A percentile compares a stretch with the other conserved stretches of the same genome.
phyloP scores from a whole-genome alignment of 225 moss, liverwort and hornwort genomes.

The Climacium dendroides region DNA sequence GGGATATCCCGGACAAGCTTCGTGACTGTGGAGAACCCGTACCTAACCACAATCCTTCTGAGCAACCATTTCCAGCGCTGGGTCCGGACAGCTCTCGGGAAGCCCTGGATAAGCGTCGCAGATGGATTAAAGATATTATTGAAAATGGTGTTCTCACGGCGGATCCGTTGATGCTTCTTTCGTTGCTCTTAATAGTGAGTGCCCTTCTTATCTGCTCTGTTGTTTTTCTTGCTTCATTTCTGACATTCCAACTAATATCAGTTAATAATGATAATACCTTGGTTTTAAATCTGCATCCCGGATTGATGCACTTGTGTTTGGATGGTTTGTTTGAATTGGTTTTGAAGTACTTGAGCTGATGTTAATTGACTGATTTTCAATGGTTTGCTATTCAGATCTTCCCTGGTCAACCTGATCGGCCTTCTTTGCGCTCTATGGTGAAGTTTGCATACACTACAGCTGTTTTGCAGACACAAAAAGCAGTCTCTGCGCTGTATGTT shows the following conservation, averaged over 20 bases:
- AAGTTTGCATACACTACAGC: conserved; percentile 69
- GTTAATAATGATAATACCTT: neutral
- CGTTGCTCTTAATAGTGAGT: conserved; percentile 70
- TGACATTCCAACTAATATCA: neutral
- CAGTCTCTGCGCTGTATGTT: conserved; percentile 25
- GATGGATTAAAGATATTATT: conserved; percentile 21
- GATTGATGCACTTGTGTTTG: neutral
- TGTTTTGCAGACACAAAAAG: conserved; percentile 51
- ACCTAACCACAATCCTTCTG: neutral
- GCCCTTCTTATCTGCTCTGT: neutral
- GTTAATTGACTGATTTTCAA: neutral
- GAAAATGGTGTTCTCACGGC: conserved; percentile 44
- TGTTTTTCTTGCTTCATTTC: neutral
- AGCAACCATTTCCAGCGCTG: neutral
- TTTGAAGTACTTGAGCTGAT: neutral
- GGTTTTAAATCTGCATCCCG: neutral
- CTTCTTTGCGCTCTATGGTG: conserved; percentile 42
- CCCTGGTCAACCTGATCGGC: neutral
- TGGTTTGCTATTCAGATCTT: conserved; percentile 12
- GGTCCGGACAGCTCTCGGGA: neutral
- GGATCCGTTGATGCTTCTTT: conserved; percentile 72
- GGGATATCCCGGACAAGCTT: neutral
- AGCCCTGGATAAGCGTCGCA: neutral
- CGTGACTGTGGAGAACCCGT: neutral
- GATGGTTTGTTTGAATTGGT: neutral